Conservation (phyloP, 805 yeast species). For the Suhomyces pyralidae region DNA sequence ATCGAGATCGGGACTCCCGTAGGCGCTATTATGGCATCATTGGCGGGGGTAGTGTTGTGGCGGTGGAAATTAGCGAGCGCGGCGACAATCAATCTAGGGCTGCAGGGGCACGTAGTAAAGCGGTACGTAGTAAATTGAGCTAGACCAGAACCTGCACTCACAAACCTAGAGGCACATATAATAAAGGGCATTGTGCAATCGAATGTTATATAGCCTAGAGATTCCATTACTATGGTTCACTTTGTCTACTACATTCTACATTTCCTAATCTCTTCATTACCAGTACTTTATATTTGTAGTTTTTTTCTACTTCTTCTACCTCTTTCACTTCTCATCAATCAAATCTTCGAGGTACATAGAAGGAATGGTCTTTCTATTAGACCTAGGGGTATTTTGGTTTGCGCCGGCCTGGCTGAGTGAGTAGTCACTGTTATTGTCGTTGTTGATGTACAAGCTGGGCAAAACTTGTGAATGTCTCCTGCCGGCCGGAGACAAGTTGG, state of each 20-base stretch:
- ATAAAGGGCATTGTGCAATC: too few relatives aligned
- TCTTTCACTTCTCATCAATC: constrained; percentile 30
- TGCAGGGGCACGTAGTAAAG: background rate
- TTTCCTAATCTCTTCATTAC: background rate
- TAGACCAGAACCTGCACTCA: too few relatives aligned
- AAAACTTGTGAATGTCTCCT: constrained; percentile 29
- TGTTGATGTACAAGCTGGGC: constrained; percentile 39
- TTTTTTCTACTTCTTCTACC: background rate
- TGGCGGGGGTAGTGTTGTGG: background rate
- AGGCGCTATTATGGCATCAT: background rate
- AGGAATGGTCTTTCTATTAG: constrained; percentile 40
- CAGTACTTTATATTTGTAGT: background rate
- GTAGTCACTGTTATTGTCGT: constrained; percentile 34
- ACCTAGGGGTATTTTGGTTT: constrained; percentile 9
- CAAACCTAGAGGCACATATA: too few relatives aligned
- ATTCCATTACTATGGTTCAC: too few relatives aligned
- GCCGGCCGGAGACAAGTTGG: constrained; percentile 22
- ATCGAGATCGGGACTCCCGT: background rate
- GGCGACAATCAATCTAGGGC: background rate
- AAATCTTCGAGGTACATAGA: constrained; percentile 50
- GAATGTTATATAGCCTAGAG: too few relatives aligned
- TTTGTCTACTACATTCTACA: background rate
- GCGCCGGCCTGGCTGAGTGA: constrained; percentile 9
- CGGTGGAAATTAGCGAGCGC: background rate
- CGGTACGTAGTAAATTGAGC: background rate